Evolutionary conservation across 805 yeast species (phyloP), one percentile per base, ranked within the genome.

Genomic region (Saccharomycopsis sp.): DNA sequence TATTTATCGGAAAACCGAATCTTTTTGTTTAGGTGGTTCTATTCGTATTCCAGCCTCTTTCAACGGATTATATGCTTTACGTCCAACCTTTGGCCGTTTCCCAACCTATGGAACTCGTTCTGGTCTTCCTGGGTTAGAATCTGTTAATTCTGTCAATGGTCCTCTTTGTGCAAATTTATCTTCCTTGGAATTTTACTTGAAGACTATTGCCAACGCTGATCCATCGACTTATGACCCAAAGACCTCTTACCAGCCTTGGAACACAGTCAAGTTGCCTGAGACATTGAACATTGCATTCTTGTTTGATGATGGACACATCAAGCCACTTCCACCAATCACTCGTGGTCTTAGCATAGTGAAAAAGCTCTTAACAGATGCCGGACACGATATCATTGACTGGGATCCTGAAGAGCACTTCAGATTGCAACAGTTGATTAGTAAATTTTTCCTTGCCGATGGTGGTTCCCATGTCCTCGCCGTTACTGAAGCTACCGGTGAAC

Each of bases 21-120:
- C 14, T 35, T 35, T 35, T 44, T 17, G 7, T 44, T 17, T 44
- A 44, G 90, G 90, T 60, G 90, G 90, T 1, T 81, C 86, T 14
- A 81, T 86, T 58, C 75, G 90, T 61, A 79, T 77, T 9, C 90
- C 90, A 1, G 86, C 87, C 25, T 87, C 88, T 0, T 84, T 79
- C 66, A 75, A 81, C 52, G 86, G 87, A 49, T 66, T 78, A 49
- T 81, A 74, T 65, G 88, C 88, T 19, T 69, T 85, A 60, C 79
- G 86, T 65, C 88, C 89, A 42, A 74, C 86, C 5, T 73, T 82
- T 2, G 79, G 80, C 68, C 76, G 89, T 67, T 72, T 82, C 56
- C 73, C 82, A 2, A 62, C 58, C 3, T 57, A 58, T 25, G 62
- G 62, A 12, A 57, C 60, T 23, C 19, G 57, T 19, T 70, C 71